Evolutionary conservation across 2,329 filamentous ascomycete genomes (phyloP).

Genomic region (Talaromyces sp.): DNA sequence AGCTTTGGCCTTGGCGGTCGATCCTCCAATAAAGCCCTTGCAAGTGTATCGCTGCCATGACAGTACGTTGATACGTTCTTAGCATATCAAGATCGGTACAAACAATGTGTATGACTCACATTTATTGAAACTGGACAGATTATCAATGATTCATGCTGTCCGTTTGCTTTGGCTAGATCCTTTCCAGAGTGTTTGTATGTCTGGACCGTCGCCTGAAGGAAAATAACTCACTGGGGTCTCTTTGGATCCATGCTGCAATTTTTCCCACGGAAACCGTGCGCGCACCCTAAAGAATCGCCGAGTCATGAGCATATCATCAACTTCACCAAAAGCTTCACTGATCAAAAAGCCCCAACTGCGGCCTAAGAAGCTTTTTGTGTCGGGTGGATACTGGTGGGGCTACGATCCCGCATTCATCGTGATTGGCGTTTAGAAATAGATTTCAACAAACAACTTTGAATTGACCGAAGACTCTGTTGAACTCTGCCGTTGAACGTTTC

Average conservation of each 20-base stretch:
- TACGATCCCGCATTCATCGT: neutral
- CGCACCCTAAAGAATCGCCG: neutral
- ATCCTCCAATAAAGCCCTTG: neutral
- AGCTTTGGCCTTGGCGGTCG: neutral
- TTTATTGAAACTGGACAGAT: neutral
- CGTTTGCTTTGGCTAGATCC: neutral
- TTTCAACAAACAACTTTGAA: neutral
- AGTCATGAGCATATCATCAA: neutral
- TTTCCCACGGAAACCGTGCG: neutral
- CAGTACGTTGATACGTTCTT: neutral
- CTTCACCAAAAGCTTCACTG: neutral
- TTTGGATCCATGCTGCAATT: neutral
- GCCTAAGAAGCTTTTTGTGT: neutral
- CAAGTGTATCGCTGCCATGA: neutral
- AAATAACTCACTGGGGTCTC: neutral
- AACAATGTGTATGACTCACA: neutral
- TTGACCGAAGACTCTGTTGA: neutral
- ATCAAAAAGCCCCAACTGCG: neutral
- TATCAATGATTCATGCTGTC: neutral
- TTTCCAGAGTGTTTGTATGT: neutral
- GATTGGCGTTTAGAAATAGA: neutral
- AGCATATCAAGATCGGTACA: neutral
- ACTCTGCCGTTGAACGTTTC: neutral
- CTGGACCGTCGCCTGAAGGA: constrained; percentile 4
- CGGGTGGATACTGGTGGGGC: neutral